Evolutionary conservation across 805 yeast genomes (phyloP).

Genomic region (Ascoidea tarda): DNA sequence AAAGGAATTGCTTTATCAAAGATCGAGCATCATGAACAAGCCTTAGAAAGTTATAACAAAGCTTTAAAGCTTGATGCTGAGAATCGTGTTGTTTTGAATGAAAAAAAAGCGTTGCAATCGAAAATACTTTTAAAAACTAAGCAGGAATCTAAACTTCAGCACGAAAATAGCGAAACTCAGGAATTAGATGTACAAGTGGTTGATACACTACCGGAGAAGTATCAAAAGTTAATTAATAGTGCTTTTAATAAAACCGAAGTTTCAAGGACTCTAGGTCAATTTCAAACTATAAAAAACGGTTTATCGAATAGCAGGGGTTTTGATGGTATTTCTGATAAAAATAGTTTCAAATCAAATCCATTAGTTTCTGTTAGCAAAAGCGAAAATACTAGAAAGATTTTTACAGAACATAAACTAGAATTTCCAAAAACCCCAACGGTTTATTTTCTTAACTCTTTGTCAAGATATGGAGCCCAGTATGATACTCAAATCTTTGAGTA

Average conservation of each 20-base stretch:
- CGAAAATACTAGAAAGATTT: background rate
- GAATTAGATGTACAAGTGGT: slow-evolving; percentile 18
- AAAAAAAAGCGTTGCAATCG: slow-evolving; percentile 15
- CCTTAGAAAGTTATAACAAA: slow-evolving; percentile 18
- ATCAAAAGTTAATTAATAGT: slow-evolving; percentile 6
- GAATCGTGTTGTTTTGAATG: slow-evolving; percentile 25
- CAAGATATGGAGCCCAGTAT: slow-evolving; percentile 16
- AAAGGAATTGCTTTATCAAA: slow-evolving; percentile 26
- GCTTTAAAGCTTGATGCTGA: slow-evolving; percentile 28
- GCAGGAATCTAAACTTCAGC: background rate
- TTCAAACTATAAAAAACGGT: no score
- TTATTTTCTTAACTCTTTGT: slow-evolving; percentile 26
- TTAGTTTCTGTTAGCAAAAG: background rate
- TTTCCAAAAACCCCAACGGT: slow-evolving; percentile 36
- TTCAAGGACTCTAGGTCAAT: no score
- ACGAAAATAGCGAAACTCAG: background rate
- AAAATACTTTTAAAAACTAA: slow-evolving; percentile 5
- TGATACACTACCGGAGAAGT: slow-evolving; percentile 27
- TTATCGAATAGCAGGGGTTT: no score
- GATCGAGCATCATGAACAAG: slow-evolving; percentile 14
- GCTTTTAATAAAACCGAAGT: background rate
- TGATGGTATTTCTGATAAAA: background rate
- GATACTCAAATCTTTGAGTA: slow-evolving; percentile 8
- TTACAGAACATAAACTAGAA: slow-evolving; percentile 10
- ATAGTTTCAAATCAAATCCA: background rate